Conservation (phyloP, 2,329 filamentous ascomycete genomes). For the Claviceps sp. region DNA sequence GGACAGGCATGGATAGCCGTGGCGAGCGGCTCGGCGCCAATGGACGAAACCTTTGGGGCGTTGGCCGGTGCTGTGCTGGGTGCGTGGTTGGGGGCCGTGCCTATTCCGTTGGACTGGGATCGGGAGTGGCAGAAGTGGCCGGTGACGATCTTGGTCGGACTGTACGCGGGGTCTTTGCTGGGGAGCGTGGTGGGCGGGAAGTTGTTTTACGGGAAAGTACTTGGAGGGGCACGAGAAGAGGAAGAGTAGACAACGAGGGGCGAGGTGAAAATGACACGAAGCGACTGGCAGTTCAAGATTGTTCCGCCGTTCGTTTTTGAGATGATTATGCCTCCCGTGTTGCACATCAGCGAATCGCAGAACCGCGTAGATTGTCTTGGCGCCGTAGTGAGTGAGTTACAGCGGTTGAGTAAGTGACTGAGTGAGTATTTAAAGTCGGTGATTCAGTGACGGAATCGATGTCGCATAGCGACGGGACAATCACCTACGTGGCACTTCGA, state of each 20-base stretch:
- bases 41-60: slow-evolving; percentile 77
- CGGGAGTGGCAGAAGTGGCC: slow-evolving; percentile 99
- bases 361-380: too few species aligned
- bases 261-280: not conserved
- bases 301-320: too few species aligned
- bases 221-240: slow-evolving; percentile 15
- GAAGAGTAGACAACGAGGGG: slow-evolving; percentile 14
- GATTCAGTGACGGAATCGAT: too few species aligned
- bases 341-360: too few species aligned
- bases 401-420: too few species aligned
- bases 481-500: too few species aligned
- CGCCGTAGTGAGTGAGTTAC: too few species aligned
- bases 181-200: slow-evolving; percentile 51
- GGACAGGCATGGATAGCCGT: slow-evolving; percentile 55
- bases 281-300: too few species aligned
- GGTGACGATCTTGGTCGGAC: slow-evolving; percentile 73
- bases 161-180: slow-evolving; percentile 64
- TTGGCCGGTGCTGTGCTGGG: slow-evolving; percentile 66
- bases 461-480: too few species aligned
- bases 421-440: too few species aligned
- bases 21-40: slow-evolving; percentile 51
- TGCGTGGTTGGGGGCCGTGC: slow-evolving; percentile 86
- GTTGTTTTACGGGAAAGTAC: slow-evolving; percentile 32
- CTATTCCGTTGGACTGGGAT: slow-evolving; percentile 96
- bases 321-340: too few species aligned